A percentile compares a stretch with the other conserved stretches of the same genome.
phyloP scores from a whole-genome alignment of 495 filamentous ascomycete genomes.

The Penicillium simplicissimum region DNA sequence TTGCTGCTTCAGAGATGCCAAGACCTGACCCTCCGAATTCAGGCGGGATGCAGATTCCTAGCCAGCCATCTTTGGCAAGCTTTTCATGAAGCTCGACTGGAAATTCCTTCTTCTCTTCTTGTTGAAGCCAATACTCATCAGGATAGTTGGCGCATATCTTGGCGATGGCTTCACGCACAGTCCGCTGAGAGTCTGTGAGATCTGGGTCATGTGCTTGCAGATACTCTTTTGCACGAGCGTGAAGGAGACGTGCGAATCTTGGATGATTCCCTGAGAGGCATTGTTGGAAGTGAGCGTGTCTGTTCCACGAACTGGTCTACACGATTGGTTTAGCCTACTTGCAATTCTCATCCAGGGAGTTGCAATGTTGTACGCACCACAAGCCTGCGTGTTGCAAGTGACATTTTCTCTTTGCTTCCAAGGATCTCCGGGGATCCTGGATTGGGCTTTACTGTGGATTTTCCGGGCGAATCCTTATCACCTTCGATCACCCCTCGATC shows the following conservation, averaged over 20 bases:
- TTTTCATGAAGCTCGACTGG: conserved; percentile 62
- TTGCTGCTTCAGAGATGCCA: conserved; percentile 71
- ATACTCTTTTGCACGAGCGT: conserved; percentile 23
- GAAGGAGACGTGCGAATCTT: not conserved
- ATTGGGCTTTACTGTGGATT: not conserved
- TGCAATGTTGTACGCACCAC: not conserved
- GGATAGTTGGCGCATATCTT: conserved; percentile 65
- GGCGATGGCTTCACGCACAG: conserved; percentile 65
- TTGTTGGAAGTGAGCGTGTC: not conserved
- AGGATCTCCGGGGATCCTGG: too few relatives aligned
- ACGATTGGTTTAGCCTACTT: not conserved
- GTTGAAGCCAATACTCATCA: conserved; percentile 57
- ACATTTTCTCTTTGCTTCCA: not conserved
- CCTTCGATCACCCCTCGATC: not conserved
- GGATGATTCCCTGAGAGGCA: not conserved
- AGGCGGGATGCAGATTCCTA: conserved; percentile 73
- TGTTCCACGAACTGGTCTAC: not conserved
- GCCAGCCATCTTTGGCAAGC: conserved; percentile 70
- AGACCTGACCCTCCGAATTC: conserved; percentile 62
- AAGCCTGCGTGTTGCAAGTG: not conserved
- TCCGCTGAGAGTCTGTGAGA: conserved; percentile 48
- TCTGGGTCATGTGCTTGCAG: conserved; percentile 21
- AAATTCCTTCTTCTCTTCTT: conserved; percentile 15
- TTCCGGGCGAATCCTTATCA: not conserved
- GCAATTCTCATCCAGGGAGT: not conserved